Evolutionary conservation across 305 asterid species (phyloP), one percentile per base, ranked within the genome.

Genomic region (Caryopteris hybrid): DNA sequence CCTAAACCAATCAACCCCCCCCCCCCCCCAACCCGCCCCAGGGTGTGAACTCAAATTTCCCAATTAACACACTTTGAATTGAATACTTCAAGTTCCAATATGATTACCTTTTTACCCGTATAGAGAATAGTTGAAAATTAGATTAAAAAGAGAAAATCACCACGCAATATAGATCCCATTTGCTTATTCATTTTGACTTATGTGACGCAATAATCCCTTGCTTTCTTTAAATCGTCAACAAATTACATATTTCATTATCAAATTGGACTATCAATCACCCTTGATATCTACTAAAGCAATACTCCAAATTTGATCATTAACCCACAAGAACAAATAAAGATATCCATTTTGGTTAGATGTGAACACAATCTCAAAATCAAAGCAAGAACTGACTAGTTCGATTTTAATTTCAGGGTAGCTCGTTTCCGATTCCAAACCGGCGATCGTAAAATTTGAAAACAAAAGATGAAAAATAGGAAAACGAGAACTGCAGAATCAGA

Each of bases 61-160:
- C 20, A 59, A 34, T 73, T 48, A 27, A 50, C 56, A n/a, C 77
- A 57, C 50, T 66, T 73, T 51, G 21, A 73, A 73, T 73, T 63
- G 76, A 63, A 43, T 22, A 71, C 65, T 71, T 64, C 68, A 56
- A 25, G 61, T 46, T 8, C 61, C 48, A 56, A 57, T 46, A 64
- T 43, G 33, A 61, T 58, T 38, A 58, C 59, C 33, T 64, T 52
- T 54, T 50, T 20, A 14, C 1, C 51, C n/a, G 31, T 38, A 61
- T 14, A 31, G 7, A 9, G 16, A n/a, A n/a, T n/a, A n/a, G n/a
- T n/a, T n/a, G n/a, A n/a, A n/a, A n/a, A n/a, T n/a, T n/a, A n/a
- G 25, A 46, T 8, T 64, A 29, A 14, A 36, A 41, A n/a, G 34
- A 46, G 16, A 46, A 74, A 46, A 52, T 38, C 56, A 64, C 42